Base-by-base conservation (phyloP, 2,329 filamentous ascomycete genomes). In the Pyrenochaeta sp. region DNA sequence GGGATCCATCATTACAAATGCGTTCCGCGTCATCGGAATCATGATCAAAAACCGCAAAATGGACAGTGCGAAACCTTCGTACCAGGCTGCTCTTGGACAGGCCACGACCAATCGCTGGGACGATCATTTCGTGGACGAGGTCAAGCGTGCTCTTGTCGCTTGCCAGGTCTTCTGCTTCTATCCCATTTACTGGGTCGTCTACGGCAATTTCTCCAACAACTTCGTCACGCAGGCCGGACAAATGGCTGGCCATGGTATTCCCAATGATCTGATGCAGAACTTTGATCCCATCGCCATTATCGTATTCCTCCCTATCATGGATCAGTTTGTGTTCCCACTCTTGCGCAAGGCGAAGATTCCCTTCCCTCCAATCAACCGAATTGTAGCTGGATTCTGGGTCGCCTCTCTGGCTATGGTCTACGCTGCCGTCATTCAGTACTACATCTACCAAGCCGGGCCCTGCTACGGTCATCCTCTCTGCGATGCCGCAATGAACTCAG, bases 71-170 rank as follows among this genome's bases (percentile, higher is more conserved):
- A 91, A 90, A 77, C 87, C 87, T 3, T 85, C 83, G 4, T 87
- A 84, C 79, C 86, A 87, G 50, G 80, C 79, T 15, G 83, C 80
- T 53, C 77, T 85, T 56, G 80, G 83, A 51, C 67, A 62, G 33
- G 79, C 71, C 58, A 69, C 66, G 6, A 70, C 75, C 55, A 62
- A 74, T 9, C 73, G 85, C 21, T 91, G 88, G 87, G 83, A 89
- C 54, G 87, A 90, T 66, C 83, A 86, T 67, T 91, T 91, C 62
- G 81, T 91, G 48, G 88, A 90, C 2, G 89, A 91, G 68, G 79
- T 91, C 48, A 89, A 89, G 80, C 86, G 88, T 61, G 83, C 83
- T 2, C 75, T 87, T 4, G 69, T 80, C 72, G 89, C 88, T 30
- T 91, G 88, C 81, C 84, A 88, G 67, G 87, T 91, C 51, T 90